phyloP scores from a whole-genome alignment of 108 stramenopile species.

The Discostella stelligeroides region DNA sequence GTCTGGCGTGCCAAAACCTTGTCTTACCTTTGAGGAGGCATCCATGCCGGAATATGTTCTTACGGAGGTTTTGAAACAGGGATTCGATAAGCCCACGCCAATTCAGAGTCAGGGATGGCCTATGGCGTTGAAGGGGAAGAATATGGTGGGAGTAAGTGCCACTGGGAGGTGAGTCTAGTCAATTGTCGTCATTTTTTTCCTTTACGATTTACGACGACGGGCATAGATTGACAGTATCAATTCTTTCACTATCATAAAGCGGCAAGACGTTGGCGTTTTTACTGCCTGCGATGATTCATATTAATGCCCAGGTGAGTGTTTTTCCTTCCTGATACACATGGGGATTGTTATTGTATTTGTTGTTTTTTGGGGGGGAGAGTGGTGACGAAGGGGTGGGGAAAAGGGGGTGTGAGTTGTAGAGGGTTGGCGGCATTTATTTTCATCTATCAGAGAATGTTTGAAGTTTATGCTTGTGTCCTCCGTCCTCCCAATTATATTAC shows the following conservation, averaged over 20 bases:
- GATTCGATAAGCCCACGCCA: conserved; percentile 96
- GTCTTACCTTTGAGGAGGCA: conserved; percentile 94
- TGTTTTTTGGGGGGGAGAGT: neutral
- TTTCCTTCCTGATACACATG: conserved; percentile 4
- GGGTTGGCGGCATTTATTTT: too few species aligned
- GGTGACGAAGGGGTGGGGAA: neutral
- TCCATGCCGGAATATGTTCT: conserved; percentile 96
- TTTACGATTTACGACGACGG: too few species aligned
- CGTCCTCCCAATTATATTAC: neutral
- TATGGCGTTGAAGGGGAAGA: conserved; percentile 96
- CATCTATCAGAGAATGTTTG: too few species aligned
- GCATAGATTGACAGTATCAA: too few species aligned
- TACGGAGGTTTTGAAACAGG: conserved; percentile 92
- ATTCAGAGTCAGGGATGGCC: conserved; percentile 99
- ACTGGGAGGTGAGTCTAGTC: too few species aligned
- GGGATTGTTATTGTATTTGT: neutral
- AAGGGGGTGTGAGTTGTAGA: too few species aligned
- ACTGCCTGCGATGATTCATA: conserved; percentile 98
- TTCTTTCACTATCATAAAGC: too few species aligned
- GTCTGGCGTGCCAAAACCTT: conserved; percentile 96
- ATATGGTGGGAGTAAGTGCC: conserved; percentile 96
- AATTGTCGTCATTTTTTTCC: too few species aligned
- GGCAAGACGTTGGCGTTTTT: conserved; percentile 98
- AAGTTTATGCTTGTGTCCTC: too few species aligned
- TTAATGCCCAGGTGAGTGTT: conserved; percentile 95